A percentile compares a stretch with the other conserved stretches of the same genome.
These are phyloP conservation scores for Apiospora malaysiana DNA, from an alignment of 2,329 filamentous ascomycete genomes.

Conservation along the genomic window DNA sequence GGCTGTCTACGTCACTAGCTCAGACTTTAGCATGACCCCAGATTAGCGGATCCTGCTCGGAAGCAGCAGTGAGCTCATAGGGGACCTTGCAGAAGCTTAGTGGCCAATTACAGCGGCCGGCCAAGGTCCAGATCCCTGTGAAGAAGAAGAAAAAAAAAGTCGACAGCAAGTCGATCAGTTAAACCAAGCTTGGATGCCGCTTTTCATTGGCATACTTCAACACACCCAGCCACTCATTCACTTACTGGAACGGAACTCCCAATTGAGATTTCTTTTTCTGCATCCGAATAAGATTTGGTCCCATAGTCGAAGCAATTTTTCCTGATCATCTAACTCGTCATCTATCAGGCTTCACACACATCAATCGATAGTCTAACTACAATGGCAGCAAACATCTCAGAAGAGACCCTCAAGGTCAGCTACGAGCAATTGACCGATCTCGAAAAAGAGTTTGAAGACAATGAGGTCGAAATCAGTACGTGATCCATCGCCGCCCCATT, in stretches of 20 bases:
- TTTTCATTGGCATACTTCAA: constrained; percentile 3
- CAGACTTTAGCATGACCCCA: neutral
- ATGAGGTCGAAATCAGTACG: constrained; percentile 83
- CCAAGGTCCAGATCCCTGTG: neutral
- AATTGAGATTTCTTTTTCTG: neutral
- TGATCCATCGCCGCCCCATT: constrained; percentile 30
- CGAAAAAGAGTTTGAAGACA: constrained; percentile 83
- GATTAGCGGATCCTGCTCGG: constrained; percentile 11
- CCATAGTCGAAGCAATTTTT: neutral
- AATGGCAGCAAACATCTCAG: constrained; percentile 10
- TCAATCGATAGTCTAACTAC: neutral
- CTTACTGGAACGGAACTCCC: neutral
- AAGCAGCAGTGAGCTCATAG: constrained; percentile 14
- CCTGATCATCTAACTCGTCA: neutral
- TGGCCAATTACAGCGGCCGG: constrained; percentile 2
- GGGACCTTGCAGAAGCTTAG: constrained; percentile 4
- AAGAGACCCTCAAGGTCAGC: constrained; percentile 46
- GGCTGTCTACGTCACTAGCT: no score
- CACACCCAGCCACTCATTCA: neutral
- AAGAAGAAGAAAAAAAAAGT: constrained; percentile 14
- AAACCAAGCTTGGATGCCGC: neutral
- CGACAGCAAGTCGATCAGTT: neutral
- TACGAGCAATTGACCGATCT: constrained; percentile 82
- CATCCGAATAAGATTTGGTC: neutral
- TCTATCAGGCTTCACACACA: no score